Conservation (phyloP, 2,329 filamentous ascomycete genomes). For the Teratosphaeria gauchensis region DNA sequence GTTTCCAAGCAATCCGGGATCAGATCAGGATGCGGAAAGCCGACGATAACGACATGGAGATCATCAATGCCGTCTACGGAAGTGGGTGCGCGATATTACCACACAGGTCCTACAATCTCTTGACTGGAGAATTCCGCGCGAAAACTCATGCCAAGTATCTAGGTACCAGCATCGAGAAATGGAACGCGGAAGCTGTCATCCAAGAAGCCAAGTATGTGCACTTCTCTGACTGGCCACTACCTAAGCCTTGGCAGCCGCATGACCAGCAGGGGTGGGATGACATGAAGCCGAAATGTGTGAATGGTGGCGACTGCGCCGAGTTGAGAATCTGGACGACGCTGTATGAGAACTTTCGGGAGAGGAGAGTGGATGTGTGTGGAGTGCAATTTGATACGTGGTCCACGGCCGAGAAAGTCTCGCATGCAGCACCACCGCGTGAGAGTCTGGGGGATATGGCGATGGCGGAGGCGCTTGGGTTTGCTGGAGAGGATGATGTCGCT, state of each 20-base stretch:
- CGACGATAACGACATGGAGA: constrained; percentile 28
- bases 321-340: constrained; percentile 35
- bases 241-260: constrained; percentile 53
- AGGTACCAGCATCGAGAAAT: constrained; percentile 38
- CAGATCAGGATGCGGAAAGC: constrained; percentile 7
- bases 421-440: not conserved
- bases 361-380: constrained; percentile 31
- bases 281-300: constrained; percentile 36
- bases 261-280: constrained; percentile 30
- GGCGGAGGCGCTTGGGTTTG: not conserved
- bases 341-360: constrained; percentile 35
- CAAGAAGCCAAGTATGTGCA: constrained; percentile 57
- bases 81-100: constrained; percentile 54
- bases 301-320: constrained; percentile 22
- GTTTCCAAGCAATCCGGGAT: constrained; percentile 6
- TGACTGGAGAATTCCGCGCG: constrained; percentile 54
- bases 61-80: constrained; percentile 54
- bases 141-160: constrained; percentile 45
- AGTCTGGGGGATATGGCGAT: not conserved
- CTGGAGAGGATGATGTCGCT: not conserved
- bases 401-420: not conserved
- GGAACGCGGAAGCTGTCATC: constrained; percentile 49
- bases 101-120: constrained; percentile 52
- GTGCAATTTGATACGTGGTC: constrained; percentile 4
- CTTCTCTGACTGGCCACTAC: constrained; percentile 62